Conservation (phyloP, 1,139 yeast species). For the Lodderomyces jiufengensis region DNA sequence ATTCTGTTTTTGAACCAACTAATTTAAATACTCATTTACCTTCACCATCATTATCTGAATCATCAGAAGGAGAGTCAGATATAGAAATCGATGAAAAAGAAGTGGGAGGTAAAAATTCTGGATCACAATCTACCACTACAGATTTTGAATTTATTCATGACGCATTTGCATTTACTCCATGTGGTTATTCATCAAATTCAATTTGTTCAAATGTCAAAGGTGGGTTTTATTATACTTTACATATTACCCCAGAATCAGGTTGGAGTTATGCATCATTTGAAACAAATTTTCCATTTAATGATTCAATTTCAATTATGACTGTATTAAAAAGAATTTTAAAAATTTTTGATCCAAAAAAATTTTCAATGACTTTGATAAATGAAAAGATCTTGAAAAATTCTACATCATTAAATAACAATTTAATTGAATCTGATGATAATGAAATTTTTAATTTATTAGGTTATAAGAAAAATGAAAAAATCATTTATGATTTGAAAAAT, state of each 20-base stretch:
- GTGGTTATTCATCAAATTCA: conserved; percentile 92
- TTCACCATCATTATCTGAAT: conserved; percentile 34
- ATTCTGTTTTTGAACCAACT: conserved; percentile 45
- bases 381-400: conserved; percentile 1
- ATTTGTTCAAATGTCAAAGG: conserved; percentile 51
- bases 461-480: conserved; percentile 64
- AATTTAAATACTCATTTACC: conserved; percentile 27
- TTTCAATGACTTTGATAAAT: conserved; percentile 68
- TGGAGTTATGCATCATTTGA: conserved; percentile 98
- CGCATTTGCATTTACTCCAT: conserved; percentile 92
- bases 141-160: conserved; percentile 53
- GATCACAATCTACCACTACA: conserved; percentile 2
- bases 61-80: conserved; percentile 19
- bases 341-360: conserved; percentile 72
- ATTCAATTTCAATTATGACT: conserved; percentile 36
- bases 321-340: conserved; percentile 45
- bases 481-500: conserved; percentile 62
- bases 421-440: conserved; percentile 11
- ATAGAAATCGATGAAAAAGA: too few species aligned
- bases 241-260: conserved; percentile 89
- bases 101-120: too few species aligned
- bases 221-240: conserved; percentile 79
- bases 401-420: neutral
- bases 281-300: conserved; percentile 64
- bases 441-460: conserved; percentile 37